phyloP scores from a whole-genome alignment of 805 yeast genomes.

The Yarrowia deformans region DNA sequence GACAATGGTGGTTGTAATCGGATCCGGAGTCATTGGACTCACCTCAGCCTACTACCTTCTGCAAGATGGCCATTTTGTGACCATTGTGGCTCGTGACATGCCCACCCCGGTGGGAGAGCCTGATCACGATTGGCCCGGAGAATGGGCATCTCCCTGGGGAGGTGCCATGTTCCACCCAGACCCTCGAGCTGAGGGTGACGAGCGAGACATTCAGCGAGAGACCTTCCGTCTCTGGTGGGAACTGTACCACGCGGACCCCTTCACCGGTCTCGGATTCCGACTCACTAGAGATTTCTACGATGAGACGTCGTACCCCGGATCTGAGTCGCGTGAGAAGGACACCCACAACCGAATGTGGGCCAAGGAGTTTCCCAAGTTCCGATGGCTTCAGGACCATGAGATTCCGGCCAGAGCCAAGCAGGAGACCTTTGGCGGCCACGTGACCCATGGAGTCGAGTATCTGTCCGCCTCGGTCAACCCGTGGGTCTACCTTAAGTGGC shows the following conservation, averaged over 20 bases:
- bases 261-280: conserved; percentile 41
- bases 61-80: conserved; percentile 39
- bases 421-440: conserved; percentile 37
- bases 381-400: conserved; percentile 40
- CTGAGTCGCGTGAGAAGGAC: conserved; percentile 34
- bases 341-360: conserved; percentile 40
- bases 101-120: conserved; percentile 41
- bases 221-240: conserved; percentile 42
- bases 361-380: conserved; percentile 40
- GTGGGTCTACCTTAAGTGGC: conserved; percentile 43
- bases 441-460: conserved; percentile 44
- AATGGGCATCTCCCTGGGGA: conserved; percentile 46
- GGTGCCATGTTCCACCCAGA: conserved; percentile 43
- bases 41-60: conserved; percentile 31
- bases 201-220: conserved; percentile 38
- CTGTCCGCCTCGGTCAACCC: conserved; percentile 43
- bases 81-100: conserved; percentile 43
- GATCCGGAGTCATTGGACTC: conserved; percentile 37
- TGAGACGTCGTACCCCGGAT: conserved; percentile 37
- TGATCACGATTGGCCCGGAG: conserved; percentile 43
- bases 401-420: conserved; percentile 32
- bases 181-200: conserved; percentile 15
- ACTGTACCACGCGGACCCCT: conserved; percentile 41
- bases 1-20: conserved; percentile 22
- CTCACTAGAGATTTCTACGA: conserved; percentile 41